Conservation (phyloP, 177 flowering plant genomes). For the Tripterygium wilfordii region DNA sequence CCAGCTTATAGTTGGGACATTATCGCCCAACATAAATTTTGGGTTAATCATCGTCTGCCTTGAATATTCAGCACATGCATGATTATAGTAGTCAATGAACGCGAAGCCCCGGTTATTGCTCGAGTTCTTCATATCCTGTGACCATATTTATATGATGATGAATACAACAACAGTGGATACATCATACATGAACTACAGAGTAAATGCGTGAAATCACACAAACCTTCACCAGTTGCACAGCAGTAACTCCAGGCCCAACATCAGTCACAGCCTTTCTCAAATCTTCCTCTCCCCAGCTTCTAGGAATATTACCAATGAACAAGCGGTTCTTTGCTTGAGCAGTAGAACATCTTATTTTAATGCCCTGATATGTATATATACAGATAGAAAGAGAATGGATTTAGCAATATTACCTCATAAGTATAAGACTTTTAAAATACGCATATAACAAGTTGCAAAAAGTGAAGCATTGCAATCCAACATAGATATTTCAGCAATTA, state of each 20-base stretch:
- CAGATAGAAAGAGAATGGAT: background rate
- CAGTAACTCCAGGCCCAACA: conserved; percentile 78
- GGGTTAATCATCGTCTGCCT: conserved; percentile 78
- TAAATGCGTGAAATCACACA: too few relatives aligned
- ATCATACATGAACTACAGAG: background rate
- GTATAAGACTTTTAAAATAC: background rate
- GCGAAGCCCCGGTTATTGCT: conserved; percentile 88
- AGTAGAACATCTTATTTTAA: conserved; percentile 66
- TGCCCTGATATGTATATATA: conserved; percentile 81
- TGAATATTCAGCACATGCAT: conserved; percentile 92
- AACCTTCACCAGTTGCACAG: conserved; percentile 77
- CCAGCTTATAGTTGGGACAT: conserved; percentile 88
- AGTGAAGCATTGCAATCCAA: too few relatives aligned
- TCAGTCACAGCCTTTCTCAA: conserved; percentile 48
- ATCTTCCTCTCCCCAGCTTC: conserved; percentile 68
- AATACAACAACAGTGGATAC: background rate
- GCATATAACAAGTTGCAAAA: background rate
- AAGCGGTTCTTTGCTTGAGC: conserved; percentile 85
- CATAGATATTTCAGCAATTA: too few relatives aligned
- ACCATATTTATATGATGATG: too few relatives aligned
- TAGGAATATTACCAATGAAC: conserved; percentile 88
- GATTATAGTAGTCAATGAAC: conserved; percentile 80
- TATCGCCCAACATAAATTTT: conserved; percentile 66
- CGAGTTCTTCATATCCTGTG: conserved; percentile 73
- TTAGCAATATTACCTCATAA: conserved; percentile 1